Evolutionary conservation across 768 basidiomycete genomes (phyloP), one percentile per base, ranked within the genome.

Genomic region (Harrya chromipes): DNA sequence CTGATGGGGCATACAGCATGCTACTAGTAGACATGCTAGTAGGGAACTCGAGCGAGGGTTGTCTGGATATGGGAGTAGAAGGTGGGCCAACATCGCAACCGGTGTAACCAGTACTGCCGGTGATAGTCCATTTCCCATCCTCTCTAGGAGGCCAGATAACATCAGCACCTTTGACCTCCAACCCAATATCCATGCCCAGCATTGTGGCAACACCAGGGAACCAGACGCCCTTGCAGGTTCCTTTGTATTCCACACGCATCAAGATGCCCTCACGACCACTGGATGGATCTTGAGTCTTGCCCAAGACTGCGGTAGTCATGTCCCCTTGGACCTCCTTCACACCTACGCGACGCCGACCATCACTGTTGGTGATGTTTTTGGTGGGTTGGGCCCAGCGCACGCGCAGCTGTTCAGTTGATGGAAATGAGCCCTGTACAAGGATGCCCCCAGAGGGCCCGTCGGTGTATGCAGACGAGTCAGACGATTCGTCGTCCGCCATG

Each of bases 401-500:
- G 23, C 87, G 83, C 42, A 91, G 75, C 16, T 82, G 78, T 40
- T 91, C 88, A 0, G 89, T 75, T 41, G 84, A 87, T 0, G 84
- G 86, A 58, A 91, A 91, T 1, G 85, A 82, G 4, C 88, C 88
- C 62, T 83, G 82, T n/a, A 89, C 76, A 16, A 80, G 77, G 49
- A 80, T 84, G 1, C 79, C 83, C 37, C 85, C 83, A 16, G 80
- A 69, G 51, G 80, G 74, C 1, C 72, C 71, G 2, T 78, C 78
- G 8, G 60, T 31, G 74, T 71, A 27, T 64, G 77, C 31, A 65
- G 74, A 83, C 1, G 86, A 84, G 61, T 90, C 88, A 35, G 85
- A 86, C 4, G 86, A 85, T 60, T 91, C 88, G 56, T 90, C 89
- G 55, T 91, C 88, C 0, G 88, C 88, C 60, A 89, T 82, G 59